A percentile compares a stretch with the other conserved stretches of the same genome.
Conservation (phyloP, 148 eudicot species). For the Heliosperma pusillum region DNA sequence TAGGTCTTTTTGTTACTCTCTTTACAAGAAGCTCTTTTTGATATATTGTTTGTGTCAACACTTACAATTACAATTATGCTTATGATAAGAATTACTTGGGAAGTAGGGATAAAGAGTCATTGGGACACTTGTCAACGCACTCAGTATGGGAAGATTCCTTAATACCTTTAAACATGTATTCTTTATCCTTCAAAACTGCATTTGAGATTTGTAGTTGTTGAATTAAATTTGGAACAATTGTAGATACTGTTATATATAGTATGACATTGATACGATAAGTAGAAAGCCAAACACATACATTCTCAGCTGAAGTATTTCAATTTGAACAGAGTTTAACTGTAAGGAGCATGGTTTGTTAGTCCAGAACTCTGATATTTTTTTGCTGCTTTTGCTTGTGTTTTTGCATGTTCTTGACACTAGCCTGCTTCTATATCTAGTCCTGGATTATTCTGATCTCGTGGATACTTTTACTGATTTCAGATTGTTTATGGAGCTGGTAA, state of each 20-base stretch:
- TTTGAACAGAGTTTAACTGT: neutral
- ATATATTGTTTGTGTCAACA: neutral
- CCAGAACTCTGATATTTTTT: too few species aligned
- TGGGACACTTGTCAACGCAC: slow-evolving; percentile 1
- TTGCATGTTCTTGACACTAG: too few species aligned
- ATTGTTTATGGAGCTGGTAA: slow-evolving; percentile 67
- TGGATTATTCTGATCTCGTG: slow-evolving; percentile 1
- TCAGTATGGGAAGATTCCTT: neutral
- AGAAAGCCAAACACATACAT: neutral
- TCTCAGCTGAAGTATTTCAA: neutral
- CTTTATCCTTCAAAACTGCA: neutral
- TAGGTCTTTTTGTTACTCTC: too few species aligned
- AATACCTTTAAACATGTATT: neutral
- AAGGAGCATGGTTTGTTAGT: too few species aligned
- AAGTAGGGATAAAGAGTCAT: neutral
- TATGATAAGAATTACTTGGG: neutral
- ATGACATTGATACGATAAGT: neutral
- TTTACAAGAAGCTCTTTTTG: neutral
- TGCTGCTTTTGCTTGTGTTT: too few species aligned
- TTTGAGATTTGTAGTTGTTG: neutral
- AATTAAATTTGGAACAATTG: neutral
- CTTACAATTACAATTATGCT: neutral
- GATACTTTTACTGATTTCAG: slow-evolving; percentile 33
- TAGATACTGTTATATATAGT: neutral
- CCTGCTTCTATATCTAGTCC: neutral